Base-by-base conservation (phyloP, 164 flowering plant genomes). In the Malania oleifera region DNA sequence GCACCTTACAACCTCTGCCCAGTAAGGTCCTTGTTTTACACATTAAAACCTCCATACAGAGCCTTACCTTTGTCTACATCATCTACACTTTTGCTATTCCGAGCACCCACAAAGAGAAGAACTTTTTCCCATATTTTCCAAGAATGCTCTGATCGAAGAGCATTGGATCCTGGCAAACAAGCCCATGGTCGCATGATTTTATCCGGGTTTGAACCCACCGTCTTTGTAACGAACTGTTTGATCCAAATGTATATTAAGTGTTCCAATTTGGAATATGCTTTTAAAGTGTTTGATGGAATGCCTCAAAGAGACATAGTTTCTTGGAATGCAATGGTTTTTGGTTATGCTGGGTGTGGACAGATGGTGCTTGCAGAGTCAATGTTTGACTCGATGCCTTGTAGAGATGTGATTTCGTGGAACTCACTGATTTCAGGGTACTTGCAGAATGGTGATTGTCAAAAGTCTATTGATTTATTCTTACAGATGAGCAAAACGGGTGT, bases 371-470 rank as follows among this genome's bases (percentile, higher is more conserved):
- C 91, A 0, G 65, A 62, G 57, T 22, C 50, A 0, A 13, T 73
- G 0, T 89, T 89, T 63, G 79, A 77, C 7, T 29, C n/a, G 9
- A 89, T 86, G 86, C 87, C 87, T 1, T 68, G 59, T 38, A 77
- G 74, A 56, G 96, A 89, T 65, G 84, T 71, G 26, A 74, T 89
- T 9, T 84, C 95, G 0, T 89, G 91, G 93, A 89, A 89, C 61
- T 82, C 89, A 2, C 49, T 89, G 72, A 65, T 85, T 48, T 87
- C 91, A 0, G 86, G 86, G 23, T 86, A 77, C 68, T 50, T 72
- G 70, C 80, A 70, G 54, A 74, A 73, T 65, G 85, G 85, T 31
- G 69, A 74, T 59, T 61, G 31, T 61, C 2, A 18, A 25, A 67
- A 59, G 50, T 43, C 82, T 2, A 57, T 79, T 41, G 72, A 58